Conservation (phyloP, 2,329 filamentous ascomycete species). For the Cylindrodendrum hubeiense region DNA sequence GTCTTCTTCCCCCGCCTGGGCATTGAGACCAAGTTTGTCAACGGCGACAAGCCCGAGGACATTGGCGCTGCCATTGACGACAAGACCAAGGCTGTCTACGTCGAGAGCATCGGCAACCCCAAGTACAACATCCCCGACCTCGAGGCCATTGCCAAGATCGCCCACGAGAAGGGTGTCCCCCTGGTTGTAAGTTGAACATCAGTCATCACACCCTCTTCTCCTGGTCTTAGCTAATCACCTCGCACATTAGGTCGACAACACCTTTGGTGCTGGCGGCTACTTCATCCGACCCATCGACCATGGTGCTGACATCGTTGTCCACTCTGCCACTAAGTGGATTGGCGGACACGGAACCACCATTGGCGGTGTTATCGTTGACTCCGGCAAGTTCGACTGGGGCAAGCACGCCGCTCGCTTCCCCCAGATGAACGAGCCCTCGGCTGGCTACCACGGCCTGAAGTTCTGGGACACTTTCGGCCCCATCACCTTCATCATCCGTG, state of each 20-base stretch:
- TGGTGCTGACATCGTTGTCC: constrained; percentile 93
- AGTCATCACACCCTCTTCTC: background rate
- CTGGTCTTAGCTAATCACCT: background rate
- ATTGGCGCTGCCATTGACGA: constrained; percentile 89
- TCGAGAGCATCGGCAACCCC: constrained; percentile 95
- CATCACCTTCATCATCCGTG: constrained; percentile 85
- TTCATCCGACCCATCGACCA: constrained; percentile 88
- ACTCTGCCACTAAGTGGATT: constrained; percentile 98
- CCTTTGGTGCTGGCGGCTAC: constrained; percentile 93
- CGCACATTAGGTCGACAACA: constrained; percentile 81
- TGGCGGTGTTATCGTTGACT: constrained; percentile 86
- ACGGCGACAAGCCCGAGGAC: constrained; percentile 82
- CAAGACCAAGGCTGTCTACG: constrained; percentile 90
- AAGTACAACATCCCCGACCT: constrained; percentile 94
- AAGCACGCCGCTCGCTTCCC: constrained; percentile 87
- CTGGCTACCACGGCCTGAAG: constrained; percentile 92
- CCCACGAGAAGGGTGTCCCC: constrained; percentile 76
- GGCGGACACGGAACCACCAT: constrained; percentile 95
- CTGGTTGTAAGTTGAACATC: constrained; percentile 63
- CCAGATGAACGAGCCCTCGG: constrained; percentile 89
- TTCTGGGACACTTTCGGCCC: constrained; percentile 94
- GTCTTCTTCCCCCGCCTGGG: constrained; percentile 89
- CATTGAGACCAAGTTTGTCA: constrained; percentile 88
- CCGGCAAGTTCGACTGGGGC: constrained; percentile 95
- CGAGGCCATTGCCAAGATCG: constrained; percentile 85